Evolutionary conservation across 345 rosid species (phyloP), one percentile per base, ranked within the genome.

Genomic region (Cardiospermum halicacabum): DNA sequence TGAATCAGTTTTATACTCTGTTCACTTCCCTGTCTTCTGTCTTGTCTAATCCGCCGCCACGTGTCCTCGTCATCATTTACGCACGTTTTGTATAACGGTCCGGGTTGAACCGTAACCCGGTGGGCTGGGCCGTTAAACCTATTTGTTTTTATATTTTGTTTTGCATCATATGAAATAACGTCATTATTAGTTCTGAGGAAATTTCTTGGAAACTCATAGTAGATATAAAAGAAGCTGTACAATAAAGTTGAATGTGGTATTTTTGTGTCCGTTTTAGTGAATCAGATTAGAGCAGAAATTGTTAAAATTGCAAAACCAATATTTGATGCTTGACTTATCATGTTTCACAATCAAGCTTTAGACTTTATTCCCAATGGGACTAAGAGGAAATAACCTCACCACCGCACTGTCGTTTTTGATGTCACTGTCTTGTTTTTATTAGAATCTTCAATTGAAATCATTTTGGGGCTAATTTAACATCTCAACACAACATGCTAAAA

Each of bases 301-400:
- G 48, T 24, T 50, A 63, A n/a, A n/a, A 50, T 32, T 24, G 32
- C 9, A n/a, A 18, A 47, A 18, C 11, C 12, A 21, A 51, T 8
- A 12, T 10, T 9, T 16, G 2, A 30, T 5, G 22, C 11, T 30
- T 51, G 28, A 58, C 32, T 63, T 24, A 51, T 36, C 48, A 3
- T 34, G n/a, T 51, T 53, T 22, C 51, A 21, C 22, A 16, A 34
- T 3, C 40, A 30, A 27, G 24, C 24, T 50, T 63, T 34, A 15
- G 26, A 21, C 67, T 34, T 21, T 50, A 49, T 30, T 36, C 16
- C 22, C 58, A 43, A 63, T 34, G 49, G 58, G 65, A 11, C 31
- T 9, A 21, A 21, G 13, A 51, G 36, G 47, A 34, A 32, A 63
- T 25, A 32, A 50, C 24, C 45, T 50, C 54, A 50, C 26, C 22